A percentile compares a stretch with the other conserved stretches of the same genome.
Conservation (phyloP, 176 grass and related monocot genomes). For the Eragrostis curvula region DNA sequence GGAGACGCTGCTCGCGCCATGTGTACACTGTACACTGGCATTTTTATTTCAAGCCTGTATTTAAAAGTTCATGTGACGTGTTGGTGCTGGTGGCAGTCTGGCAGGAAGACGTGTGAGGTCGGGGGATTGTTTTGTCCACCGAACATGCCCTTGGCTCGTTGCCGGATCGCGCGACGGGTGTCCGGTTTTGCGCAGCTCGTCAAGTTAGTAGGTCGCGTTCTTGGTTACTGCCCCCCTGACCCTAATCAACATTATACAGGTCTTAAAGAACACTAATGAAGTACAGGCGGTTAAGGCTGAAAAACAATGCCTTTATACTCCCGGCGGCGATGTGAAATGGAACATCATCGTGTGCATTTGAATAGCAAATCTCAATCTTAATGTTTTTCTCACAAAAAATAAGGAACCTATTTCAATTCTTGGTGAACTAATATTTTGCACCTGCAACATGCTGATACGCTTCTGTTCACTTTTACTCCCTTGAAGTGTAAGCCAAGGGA, state of each 20-base stretch:
- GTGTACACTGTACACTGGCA: neutral
- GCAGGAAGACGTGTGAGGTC: constrained; percentile 16
- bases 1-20: constrained; percentile 32
- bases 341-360: constrained; percentile 3
- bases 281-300: neutral
- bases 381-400: too few species aligned
- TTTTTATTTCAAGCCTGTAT: neutral
- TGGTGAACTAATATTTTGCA: neutral
- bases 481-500: constrained; percentile 38
- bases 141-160: constrained; percentile 26
- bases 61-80: neutral
- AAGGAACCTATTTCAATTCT: too few species aligned
- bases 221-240: too few species aligned
- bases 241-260: neutral
- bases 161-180: constrained; percentile 19
- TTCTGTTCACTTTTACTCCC: constrained; percentile 28
- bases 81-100: neutral
- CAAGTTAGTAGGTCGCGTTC: neutral
- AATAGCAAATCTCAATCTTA: neutral
- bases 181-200: neutral
- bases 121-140: neutral
- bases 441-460: neutral
- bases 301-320: constrained; percentile 10
- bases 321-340: neutral
- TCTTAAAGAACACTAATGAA: constrained; percentile 12